phyloP scores from a whole-genome alignment of 1,139 yeast genomes.

The Candida tetrigidarum region DNA sequence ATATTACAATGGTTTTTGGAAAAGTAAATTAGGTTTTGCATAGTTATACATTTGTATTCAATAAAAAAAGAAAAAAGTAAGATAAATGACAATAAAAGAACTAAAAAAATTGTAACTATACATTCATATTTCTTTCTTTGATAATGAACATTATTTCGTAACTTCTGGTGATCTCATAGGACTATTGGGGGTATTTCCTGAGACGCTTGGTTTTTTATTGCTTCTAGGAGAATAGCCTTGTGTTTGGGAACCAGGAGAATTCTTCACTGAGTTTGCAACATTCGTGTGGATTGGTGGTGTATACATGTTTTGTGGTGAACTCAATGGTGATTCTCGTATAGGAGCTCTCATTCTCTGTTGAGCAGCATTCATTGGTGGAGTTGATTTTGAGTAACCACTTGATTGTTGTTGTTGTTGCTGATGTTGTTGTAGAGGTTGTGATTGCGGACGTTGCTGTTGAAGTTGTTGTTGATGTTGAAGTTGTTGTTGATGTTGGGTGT shows the following conservation, averaged over 20 bases:
- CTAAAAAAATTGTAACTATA: no score
- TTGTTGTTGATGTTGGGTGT: constrained; percentile 9
- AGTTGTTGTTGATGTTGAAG: constrained; percentile 14
- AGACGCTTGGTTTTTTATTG: constrained; percentile 1
- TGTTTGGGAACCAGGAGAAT: constrained; percentile 37
- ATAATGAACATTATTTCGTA: constrained; percentile 1
- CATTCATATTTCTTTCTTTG: neutral
- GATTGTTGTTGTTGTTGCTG: constrained; percentile 13
- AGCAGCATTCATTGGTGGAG: neutral
- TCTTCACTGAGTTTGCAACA: neutral
- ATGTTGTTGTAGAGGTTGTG: no score
- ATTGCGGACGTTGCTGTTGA: no score
- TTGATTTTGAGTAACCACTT: neutral
- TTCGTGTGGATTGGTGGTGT: constrained; percentile 18
- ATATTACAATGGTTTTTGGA: neutral
- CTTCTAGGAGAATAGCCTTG: constrained; percentile 36
- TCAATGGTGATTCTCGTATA: constrained; percentile 22
- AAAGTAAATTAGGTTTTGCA: neutral
- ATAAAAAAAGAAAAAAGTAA: constrained; percentile 3
- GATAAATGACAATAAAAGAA: no score
- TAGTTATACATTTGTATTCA: constrained; percentile 7
- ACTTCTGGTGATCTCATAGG: constrained; percentile 7
- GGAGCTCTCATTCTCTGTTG: constrained; percentile 12
- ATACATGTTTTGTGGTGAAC: constrained; percentile 27
- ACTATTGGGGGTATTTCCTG: constrained; percentile 2